phyloP scores from a whole-genome alignment of 371 early-diverging fungal genomes.

The Mortierella sp. region DNA sequence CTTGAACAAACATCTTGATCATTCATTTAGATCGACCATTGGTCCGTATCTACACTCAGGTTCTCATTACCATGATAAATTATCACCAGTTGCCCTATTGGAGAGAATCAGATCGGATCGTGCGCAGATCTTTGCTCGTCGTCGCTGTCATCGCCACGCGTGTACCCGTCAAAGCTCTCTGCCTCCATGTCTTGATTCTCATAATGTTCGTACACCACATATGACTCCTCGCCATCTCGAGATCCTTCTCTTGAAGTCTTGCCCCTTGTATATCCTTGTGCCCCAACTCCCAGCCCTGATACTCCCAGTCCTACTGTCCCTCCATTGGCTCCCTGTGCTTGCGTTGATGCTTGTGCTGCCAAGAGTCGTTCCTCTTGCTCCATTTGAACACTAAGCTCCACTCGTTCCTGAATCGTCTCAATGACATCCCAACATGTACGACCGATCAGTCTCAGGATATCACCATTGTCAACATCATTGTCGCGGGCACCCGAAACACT shows the following conservation, averaged over 20 bases:
- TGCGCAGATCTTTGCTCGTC: conserved; percentile 24
- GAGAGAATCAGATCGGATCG: not conserved
- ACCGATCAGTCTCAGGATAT: conserved; percentile 23
- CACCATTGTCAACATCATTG: conserved; percentile 7
- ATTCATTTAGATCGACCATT: no score
- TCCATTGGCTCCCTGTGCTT: not conserved
- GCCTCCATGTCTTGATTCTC: conserved; percentile 14
- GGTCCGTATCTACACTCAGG: no score
- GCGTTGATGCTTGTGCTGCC: no score
- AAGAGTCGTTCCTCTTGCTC: conserved; percentile 25
- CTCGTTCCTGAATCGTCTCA: conserved; percentile 30
- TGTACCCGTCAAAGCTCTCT: conserved; percentile 30
- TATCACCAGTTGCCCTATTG: no score
- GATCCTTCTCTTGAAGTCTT: conserved; percentile 36
- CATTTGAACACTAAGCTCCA: conserved; percentile 28
- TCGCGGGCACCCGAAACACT: not conserved
- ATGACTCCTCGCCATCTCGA: conserved; percentile 36
- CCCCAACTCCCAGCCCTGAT: not conserved
- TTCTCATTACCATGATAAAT: no score
- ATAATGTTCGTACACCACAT: conserved; percentile 33
- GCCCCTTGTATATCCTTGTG: conserved; percentile 1
- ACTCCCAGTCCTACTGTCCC: not conserved
- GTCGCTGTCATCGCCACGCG: conserved; percentile 34
- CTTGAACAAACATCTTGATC: no score
- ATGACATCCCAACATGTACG: conserved; percentile 34